Evolutionary conservation across 2,329 filamentous ascomycete species (phyloP), one percentile per base, ranked within the genome.

Genomic region (Pestalotiopsis sp.): DNA sequence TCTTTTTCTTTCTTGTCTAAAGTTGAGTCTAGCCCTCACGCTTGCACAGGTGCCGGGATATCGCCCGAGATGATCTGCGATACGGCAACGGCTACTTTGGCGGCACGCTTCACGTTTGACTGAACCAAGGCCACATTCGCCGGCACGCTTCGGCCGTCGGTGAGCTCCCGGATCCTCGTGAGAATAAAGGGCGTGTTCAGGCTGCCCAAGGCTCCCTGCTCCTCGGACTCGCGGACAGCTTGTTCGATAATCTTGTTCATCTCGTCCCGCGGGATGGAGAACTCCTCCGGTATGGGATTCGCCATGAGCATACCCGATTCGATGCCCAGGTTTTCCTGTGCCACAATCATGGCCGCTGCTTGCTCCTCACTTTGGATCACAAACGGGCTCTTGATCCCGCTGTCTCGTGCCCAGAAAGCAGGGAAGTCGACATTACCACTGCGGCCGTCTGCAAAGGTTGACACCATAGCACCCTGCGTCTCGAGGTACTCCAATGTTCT

Each of bases 341-440:
- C 93, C 73, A 93, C 85, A 68, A 97, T 92, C 68, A 98, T 93
- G n/a, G 92, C 90, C 0, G 96, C 96, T 41, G 96, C 96, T 77
- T 98, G 93, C 67, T 85, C 85, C 77, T 97, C 93, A 72, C 91
- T 87, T 66, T 90, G 82, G 57, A 98, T 88, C 1, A 93, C 88
- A 25, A 89, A 88, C 0, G 95, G 95, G 76, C 94, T 97, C 79
- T 85, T 90, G 66, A 92, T 83, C 13, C 94, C 93, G 79, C 95
- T 98, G 57, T 98, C 93, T 56, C 95, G 86, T 0, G 93, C 93
- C 88, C 93, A 99, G 80, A 99, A 99, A 0, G 93, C 94, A 1
- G 96, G 96, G 75, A 98, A 96, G 75, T 97, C 92, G 56, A 98
- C 87, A 5, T 86, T 82, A 1, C 90, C 92, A 31, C 83, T 81